Conservation (phyloP, 306 rosid genomes). For the Lathyrus oleraceus region DNA sequence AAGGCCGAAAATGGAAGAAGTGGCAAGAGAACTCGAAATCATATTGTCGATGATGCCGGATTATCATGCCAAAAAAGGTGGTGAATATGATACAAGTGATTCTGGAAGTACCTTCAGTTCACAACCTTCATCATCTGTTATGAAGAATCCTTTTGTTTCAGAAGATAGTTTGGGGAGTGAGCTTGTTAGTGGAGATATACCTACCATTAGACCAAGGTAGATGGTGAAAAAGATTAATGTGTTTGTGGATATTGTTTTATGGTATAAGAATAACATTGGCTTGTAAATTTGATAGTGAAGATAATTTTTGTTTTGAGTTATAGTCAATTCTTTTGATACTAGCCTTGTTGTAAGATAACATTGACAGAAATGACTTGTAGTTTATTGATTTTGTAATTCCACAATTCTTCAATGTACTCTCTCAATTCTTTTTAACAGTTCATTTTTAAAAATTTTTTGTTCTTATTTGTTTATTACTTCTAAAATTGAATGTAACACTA, state of each 20-base stretch:
- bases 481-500: not conserved
- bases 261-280: conserved; percentile 5
- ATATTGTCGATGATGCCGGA: conserved; percentile 66
- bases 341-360: conserved; percentile 11
- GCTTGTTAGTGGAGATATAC: conserved; percentile 68
- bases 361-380: not conserved
- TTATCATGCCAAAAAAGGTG: conserved; percentile 35
- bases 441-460: no score
- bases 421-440: not conserved
- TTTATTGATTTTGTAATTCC: not conserved
- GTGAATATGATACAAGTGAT: conserved; percentile 34
- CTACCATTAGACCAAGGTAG: conserved; percentile 79
- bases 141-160: conserved; percentile 46
- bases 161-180: conserved; percentile 67
- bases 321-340: not conserved
- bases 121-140: conserved; percentile 61
- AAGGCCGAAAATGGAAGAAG: conserved; percentile 80
- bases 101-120: conserved; percentile 44
- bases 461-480: no score
- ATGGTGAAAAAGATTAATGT: conserved; percentile 2
- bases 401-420: not conserved
- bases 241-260: not conserved
- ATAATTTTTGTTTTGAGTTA: not conserved
- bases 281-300: conserved; percentile 15
- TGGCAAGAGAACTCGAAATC: conserved; percentile 73